These are phyloP conservation scores for Mucuna pruriens DNA, from an alignment of 306 rosid species.

Conservation along the genomic window DNA sequence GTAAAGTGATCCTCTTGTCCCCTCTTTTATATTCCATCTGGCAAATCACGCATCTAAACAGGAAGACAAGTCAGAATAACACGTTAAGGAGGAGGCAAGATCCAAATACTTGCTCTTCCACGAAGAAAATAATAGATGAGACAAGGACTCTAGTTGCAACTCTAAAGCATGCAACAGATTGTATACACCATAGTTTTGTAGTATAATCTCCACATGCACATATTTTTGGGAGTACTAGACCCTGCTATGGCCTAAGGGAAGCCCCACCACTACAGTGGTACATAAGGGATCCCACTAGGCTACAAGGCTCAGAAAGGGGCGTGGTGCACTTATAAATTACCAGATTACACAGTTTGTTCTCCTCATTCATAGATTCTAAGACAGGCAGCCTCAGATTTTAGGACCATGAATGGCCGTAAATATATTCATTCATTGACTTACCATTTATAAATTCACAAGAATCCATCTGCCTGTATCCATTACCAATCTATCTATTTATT, in stretches of 20 bases:
- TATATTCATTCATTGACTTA: neutral
- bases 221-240: neutral
- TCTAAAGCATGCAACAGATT: neutral
- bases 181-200: neutral
- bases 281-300: too few relatives aligned
- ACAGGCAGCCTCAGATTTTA: conserved; percentile 19
- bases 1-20: conserved; percentile 66
- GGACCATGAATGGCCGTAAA: neutral
- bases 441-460: neutral
- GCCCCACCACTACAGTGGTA: neutral
- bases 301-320: too few relatives aligned
- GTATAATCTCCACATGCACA: neutral
- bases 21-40: conserved; percentile 84
- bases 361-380: too few relatives aligned
- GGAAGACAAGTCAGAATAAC: conserved; percentile 10
- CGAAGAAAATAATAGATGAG: neutral
- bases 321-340: too few relatives aligned
- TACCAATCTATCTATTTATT: neutral
- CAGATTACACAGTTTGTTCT: too few relatives aligned
- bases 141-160: neutral
- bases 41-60: conserved; percentile 78
- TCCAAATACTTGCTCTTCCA: conserved; percentile 11
- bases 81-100: neutral
- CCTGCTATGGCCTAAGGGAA: neutral
- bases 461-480: neutral